Percentiles rank a stretch among this genome's conserved stretches.
These are phyloP conservation scores for Ichthyophthirius multifiliis DNA, from an alignment of 169 alveolate species.

Conservation along the genomic window DNA sequence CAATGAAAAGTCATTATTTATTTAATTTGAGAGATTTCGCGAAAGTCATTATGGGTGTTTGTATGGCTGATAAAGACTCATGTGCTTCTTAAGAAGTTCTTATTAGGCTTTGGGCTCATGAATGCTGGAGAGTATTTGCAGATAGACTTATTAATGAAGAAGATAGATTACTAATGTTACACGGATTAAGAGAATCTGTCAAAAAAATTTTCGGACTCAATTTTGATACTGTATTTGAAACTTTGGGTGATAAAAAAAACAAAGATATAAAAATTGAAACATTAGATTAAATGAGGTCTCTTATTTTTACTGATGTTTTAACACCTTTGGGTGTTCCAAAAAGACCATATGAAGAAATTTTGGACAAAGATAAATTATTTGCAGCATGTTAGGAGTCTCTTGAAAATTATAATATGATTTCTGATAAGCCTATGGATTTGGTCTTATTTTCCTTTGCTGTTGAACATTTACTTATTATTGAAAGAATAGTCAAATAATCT, in stretches of 20 bases:
- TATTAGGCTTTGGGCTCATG: constrained; percentile 84
- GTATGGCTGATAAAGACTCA: constrained; percentile 72
- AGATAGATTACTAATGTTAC: constrained; percentile 87
- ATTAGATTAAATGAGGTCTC: constrained; percentile 89
- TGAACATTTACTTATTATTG: constrained; percentile 89
- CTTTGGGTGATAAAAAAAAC: constrained; percentile 68
- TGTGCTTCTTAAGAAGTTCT: constrained; percentile 53
- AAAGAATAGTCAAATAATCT: constrained; percentile 86
- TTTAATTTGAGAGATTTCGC: constrained; percentile 91
- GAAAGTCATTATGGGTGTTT: constrained; percentile 83
- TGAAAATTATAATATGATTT: constrained; percentile 72
- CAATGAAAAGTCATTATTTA: constrained; percentile 91
- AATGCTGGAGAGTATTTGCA: constrained; percentile 89
- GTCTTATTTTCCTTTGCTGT: constrained; percentile 89
- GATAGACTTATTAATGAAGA: constrained; percentile 91
- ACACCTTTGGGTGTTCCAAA: constrained; percentile 79
- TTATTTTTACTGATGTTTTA: constrained; percentile 83
- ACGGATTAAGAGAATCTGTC: constrained; percentile 70
- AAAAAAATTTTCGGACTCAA: constrained; percentile 73
- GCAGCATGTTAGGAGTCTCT: constrained; percentile 76
- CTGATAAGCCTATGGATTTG: constrained; percentile 87
- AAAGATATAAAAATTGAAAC: constrained; percentile 87
- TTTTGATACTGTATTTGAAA: constrained; percentile 76
- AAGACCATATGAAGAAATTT: constrained; percentile 83
- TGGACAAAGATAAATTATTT: constrained; percentile 68